Conservation (phyloP, 305 asterid genomes). For the Ajuga reptans region DNA sequence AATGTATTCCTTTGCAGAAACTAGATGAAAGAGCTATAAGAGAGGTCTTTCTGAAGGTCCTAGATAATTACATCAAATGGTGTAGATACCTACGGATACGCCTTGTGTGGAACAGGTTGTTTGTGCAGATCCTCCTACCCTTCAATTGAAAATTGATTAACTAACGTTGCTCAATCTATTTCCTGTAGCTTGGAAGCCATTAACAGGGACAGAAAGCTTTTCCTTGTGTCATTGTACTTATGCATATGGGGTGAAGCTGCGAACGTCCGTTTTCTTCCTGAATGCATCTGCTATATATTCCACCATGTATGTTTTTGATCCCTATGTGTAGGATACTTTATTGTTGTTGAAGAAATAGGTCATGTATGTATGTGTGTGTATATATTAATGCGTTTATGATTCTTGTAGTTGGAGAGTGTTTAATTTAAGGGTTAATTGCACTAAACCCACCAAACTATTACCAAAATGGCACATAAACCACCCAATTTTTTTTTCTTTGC, state of each 20-base stretch:
- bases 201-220: slow-evolving; percentile 78
- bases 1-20: slow-evolving; percentile 44
- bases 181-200: slow-evolving; percentile 77
- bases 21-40: slow-evolving; percentile 81
- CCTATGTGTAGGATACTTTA: slow-evolving; percentile 4
- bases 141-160: not conserved
- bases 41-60: slow-evolving; percentile 85
- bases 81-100: slow-evolving; percentile 85
- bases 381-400: not conserved
- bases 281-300: slow-evolving; percentile 92
- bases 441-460: too few relatives aligned
- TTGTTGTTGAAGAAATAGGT: slow-evolving; percentile 4
- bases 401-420: not conserved
- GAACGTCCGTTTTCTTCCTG: slow-evolving; percentile 92
- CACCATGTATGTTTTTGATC: slow-evolving; percentile 62
- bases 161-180: slow-evolving; percentile 23
- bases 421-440: too few relatives aligned
- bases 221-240: slow-evolving; percentile 68
- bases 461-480: too few relatives aligned
- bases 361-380: not conserved
- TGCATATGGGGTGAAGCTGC: slow-evolving; percentile 99
- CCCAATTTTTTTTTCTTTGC: too few relatives aligned
- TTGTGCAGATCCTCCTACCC: slow-evolving; percentile 24
- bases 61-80: slow-evolving; percentile 97
- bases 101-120: slow-evolving; percentile 76